These are phyloP conservation scores for Pseudogymnoascus sp. DNA, from an alignment of 2,329 filamentous ascomycete genomes.

Conservation along the genomic window DNA sequence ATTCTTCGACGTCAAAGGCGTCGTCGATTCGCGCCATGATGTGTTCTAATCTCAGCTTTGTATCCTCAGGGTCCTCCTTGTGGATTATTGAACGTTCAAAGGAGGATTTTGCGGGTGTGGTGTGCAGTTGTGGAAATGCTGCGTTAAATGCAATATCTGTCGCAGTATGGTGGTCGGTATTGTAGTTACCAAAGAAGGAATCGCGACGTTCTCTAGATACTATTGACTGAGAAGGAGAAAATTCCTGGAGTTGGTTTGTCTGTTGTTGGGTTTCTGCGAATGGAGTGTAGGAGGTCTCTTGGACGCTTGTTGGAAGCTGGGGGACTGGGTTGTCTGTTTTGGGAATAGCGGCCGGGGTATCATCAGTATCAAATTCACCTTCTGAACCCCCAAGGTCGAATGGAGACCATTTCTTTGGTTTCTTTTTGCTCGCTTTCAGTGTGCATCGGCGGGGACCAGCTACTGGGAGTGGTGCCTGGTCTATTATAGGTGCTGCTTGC, in stretches of 20 bases:
- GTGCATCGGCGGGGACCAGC: background rate
- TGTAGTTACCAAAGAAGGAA: background rate
- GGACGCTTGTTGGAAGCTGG: background rate
- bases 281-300: background rate
- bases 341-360: background rate
- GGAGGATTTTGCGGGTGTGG: background rate
- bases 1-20: slow-evolving; percentile 26
- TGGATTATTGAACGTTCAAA: slow-evolving; percentile 10
- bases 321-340: background rate
- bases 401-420: slow-evolving; percentile 3
- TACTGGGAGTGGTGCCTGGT: background rate
- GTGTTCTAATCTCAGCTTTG: slow-evolving; percentile 1
- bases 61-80: slow-evolving; percentile 7
- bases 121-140: background rate
- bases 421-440: background rate
- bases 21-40: slow-evolving; percentile 18
- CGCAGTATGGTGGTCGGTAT: background rate
- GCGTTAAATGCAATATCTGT: slow-evolving; percentile 4
- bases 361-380: slow-evolving; percentile 2
- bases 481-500: background rate
- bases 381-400: slow-evolving; percentile 2
- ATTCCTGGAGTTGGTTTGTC: background rate
- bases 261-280: background rate
- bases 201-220: background rate
- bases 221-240: background rate